Percentiles rank a stretch among this genome's conserved stretches.
phyloP scores from a whole-genome alignment of 2,329 filamentous ascomycete species.

The Aureobasidium sp. region DNA sequence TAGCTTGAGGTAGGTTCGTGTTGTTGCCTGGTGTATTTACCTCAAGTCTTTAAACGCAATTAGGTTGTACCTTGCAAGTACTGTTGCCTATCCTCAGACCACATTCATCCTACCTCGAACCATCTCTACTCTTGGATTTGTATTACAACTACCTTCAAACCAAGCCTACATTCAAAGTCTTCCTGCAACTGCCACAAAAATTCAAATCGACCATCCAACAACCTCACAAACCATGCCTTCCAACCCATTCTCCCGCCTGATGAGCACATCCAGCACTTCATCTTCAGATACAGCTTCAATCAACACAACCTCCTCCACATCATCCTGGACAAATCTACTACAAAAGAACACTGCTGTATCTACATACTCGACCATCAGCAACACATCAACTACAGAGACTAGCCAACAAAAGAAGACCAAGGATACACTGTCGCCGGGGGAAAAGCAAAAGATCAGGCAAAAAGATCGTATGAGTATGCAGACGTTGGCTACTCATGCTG shows the following conservation, averaged over 20 bases:
- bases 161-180: too few relatives aligned
- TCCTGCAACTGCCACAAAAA: too few relatives aligned
- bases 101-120: background rate
- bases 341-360: background rate
- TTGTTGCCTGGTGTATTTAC: background rate
- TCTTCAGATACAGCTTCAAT: background rate
- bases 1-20: background rate
- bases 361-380: background rate
- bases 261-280: background rate
- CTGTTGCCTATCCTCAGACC: background rate
- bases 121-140: too few relatives aligned
- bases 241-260: slow-evolving; percentile 1
- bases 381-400: background rate
- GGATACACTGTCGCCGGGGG: background rate
- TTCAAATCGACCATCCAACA: background rate
- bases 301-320: slow-evolving; percentile 5
- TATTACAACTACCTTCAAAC: too few relatives aligned
- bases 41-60: background rate
- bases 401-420: background rate
- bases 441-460: slow-evolving; percentile 1
- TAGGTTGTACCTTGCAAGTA: background rate
- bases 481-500: background rate
- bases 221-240: background rate
- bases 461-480: background rate
- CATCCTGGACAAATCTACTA: background rate